These are phyloP conservation scores for Selaginella moellendorffii DNA, from an alignment of 75 land plant genomes.

Conservation along the genomic window DNA sequence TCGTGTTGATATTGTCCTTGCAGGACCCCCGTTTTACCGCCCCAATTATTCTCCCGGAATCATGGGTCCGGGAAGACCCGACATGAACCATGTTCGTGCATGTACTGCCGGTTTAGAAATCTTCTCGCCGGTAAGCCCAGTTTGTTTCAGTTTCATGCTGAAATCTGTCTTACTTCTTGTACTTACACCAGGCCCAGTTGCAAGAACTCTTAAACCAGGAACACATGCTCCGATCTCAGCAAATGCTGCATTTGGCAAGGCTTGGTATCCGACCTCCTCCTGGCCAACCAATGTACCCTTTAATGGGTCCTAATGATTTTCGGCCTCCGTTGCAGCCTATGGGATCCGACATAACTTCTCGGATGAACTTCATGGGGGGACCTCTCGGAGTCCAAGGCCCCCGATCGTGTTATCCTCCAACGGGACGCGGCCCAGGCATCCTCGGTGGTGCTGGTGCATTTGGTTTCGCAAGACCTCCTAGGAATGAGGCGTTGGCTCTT, in stretches of 20 bases:
- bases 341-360: neutral
- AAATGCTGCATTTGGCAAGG: neutral
- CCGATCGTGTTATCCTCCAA: no score
- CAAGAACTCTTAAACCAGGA: neutral
- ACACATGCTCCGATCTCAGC: neutral
- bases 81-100: neutral
- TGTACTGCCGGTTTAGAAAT: neutral
- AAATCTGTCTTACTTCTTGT: neutral
- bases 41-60: neutral
- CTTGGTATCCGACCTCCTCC: neutral
- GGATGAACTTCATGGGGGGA: neutral
- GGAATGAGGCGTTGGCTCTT: no score
- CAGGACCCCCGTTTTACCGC: neutral
- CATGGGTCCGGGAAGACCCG: neutral
- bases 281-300: neutral
- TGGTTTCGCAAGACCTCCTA: neutral
- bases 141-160: neutral
- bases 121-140: neutral
- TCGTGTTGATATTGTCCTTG: neutral
- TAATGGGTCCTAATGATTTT: neutral
- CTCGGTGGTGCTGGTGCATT: neutral
- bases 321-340: neutral
- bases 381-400: neutral
- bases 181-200: neutral
- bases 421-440: neutral